These are phyloP conservation scores for Eucalyptus cloeziana DNA, from an alignment of 345 rosid species.

Conservation along the genomic window DNA sequence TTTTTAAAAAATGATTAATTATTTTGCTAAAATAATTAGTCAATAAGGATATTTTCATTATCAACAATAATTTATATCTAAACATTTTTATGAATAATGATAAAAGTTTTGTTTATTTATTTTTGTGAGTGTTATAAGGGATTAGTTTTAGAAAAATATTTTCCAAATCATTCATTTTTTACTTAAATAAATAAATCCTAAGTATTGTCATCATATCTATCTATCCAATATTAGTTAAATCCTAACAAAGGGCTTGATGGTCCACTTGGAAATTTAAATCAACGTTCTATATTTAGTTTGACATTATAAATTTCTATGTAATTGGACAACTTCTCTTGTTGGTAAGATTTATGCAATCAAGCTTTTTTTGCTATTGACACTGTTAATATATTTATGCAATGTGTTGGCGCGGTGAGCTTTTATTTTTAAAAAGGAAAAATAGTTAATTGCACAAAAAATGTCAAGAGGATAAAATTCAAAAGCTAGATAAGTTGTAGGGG, in stretches of 20 bases:
- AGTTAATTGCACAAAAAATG: not conserved
- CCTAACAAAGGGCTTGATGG: not conserved
- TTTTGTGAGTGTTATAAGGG: too few species aligned
- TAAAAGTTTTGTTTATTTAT: too few species aligned
- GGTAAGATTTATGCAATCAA: not conserved
- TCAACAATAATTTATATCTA: too few species aligned
- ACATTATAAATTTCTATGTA: too few species aligned
- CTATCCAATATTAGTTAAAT: not conserved
- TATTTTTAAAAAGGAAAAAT: too few species aligned
- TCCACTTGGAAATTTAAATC: not conserved
- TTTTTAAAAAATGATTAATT: too few species aligned
- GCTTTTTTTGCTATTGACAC: not conserved
- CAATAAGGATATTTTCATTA: too few species aligned
- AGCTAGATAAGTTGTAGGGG: not conserved
- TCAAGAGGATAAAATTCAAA: not conserved
- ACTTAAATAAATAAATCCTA: too few species aligned
- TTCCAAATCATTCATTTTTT: too few species aligned
- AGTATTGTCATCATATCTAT: not conserved
- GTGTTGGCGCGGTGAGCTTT: not conserved
- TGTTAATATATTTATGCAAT: not conserved
- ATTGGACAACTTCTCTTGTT: not conserved
- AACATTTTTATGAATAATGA: too few species aligned
- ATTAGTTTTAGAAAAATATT: too few species aligned
- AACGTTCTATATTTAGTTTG: not conserved
- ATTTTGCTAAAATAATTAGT: too few species aligned